Evolutionary conservation across 2,329 filamentous ascomycete species (phyloP).

Genomic region (Hymenoscyphus fructigenus): DNA sequence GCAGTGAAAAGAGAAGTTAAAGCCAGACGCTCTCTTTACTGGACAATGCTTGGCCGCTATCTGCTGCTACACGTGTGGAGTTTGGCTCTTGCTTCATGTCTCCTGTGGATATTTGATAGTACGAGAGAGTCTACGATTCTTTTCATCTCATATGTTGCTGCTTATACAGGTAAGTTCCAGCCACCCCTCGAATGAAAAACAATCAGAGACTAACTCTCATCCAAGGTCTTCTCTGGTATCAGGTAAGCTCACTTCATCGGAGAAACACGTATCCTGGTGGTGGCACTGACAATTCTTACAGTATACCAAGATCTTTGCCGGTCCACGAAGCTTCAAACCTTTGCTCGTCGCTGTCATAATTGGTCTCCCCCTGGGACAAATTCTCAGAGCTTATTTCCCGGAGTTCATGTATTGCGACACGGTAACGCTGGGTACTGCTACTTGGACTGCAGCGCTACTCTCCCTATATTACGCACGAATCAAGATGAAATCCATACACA

Average conservation of each 20-base stretch:
- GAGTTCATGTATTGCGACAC: conserved; percentile 46
- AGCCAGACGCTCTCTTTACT: conserved; percentile 45
- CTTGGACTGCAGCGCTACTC: conserved; percentile 53
- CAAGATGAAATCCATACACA: conserved; percentile 44
- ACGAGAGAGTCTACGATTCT: conserved; percentile 25
- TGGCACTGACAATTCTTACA: conserved; percentile 50
- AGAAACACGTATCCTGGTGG: neutral
- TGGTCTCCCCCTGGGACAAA: conserved; percentile 47
- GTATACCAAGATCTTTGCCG: conserved; percentile 51
- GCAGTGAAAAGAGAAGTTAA: conserved; percentile 20
- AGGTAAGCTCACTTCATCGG: neutral
- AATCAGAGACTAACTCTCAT: neutral
- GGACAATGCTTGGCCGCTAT: conserved; percentile 49
- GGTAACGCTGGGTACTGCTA: conserved; percentile 47
- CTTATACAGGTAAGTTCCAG: conserved; percentile 23
- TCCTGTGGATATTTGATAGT: conserved; percentile 52
- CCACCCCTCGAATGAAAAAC: neutral
- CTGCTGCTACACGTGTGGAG: conserved; percentile 53
- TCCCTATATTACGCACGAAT: conserved; percentile 49
- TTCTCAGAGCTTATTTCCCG: conserved; percentile 41
- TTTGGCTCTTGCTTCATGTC: conserved; percentile 46
- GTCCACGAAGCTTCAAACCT: conserved; percentile 49
- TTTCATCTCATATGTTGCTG: conserved; percentile 25
- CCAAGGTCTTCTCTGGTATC: conserved; percentile 47
- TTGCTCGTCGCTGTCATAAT: conserved; percentile 46